phyloP scores from a whole-genome alignment of 1,139 yeast species.

The Meyerozyma carpophila region DNA sequence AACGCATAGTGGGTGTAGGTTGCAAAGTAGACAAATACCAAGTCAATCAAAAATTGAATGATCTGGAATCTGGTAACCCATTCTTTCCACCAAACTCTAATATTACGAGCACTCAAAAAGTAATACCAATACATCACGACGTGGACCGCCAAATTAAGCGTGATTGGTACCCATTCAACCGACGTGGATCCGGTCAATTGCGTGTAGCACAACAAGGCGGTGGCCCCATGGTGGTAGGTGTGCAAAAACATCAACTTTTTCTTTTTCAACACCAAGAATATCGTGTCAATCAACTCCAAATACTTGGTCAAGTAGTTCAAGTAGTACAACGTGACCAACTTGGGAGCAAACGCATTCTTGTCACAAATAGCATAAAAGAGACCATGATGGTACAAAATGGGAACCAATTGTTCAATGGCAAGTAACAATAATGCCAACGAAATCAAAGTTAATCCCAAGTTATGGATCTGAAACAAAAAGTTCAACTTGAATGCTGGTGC shows the following conservation, averaged over 20 bases:
- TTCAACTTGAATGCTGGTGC: slow-evolving; percentile 69
- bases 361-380: slow-evolving; percentile 82
- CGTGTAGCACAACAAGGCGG: slow-evolving; percentile 91
- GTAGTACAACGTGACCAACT: slow-evolving; percentile 77
- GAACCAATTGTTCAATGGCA: slow-evolving; percentile 78
- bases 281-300: slow-evolving; percentile 85
- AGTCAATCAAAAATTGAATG: slow-evolving; percentile 85
- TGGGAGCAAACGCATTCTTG: slow-evolving; percentile 76
- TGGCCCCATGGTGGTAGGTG: slow-evolving; percentile 98
- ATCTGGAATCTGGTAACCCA: slow-evolving; percentile 98
- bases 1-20: slow-evolving; percentile 75
- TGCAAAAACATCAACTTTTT: slow-evolving; percentile 88
- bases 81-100: slow-evolving; percentile 99
- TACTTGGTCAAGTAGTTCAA: slow-evolving; percentile 74
- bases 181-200: slow-evolving; percentile 89
- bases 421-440: slow-evolving; percentile 66
- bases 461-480: slow-evolving; percentile 65
- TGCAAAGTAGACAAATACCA: slow-evolving; percentile 87
- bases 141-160: slow-evolving; percentile 85
- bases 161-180: slow-evolving; percentile 93
- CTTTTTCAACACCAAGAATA: slow-evolving; percentile 85
- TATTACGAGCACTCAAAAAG: slow-evolving; percentile 88
- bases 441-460: slow-evolving; percentile 64
- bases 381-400: slow-evolving; percentile 75
- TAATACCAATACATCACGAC: slow-evolving; percentile 98